These are phyloP conservation scores for Lepidium campestre DNA, from an alignment of 441 rosid species.

Conservation along the genomic window DNA sequence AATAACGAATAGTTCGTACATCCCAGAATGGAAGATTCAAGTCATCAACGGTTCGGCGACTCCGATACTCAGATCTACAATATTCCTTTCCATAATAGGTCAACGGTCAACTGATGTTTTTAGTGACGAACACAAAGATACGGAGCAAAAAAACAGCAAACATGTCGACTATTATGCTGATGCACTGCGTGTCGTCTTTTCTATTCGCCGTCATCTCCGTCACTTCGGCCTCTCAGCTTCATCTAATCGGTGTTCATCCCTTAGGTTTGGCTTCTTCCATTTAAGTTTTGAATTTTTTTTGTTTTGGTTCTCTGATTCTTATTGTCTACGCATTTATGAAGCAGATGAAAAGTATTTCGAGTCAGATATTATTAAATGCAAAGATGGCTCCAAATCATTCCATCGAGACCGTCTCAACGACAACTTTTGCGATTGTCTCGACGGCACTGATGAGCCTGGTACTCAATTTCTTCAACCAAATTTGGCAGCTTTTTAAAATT, in stretches of 20 bases:
- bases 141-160: too few species aligned
- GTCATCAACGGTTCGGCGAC: too few species aligned
- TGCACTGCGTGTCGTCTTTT: constrained; percentile 21
- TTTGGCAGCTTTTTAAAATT: not conserved
- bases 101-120: too few species aligned
- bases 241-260: constrained; percentile 60
- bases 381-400: constrained; percentile 77
- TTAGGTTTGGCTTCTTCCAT: constrained; percentile 34
- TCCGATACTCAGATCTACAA: too few species aligned
- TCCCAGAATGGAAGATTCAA: too few species aligned
- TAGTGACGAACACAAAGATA: too few species aligned
- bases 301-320: not conserved
- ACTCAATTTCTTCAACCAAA: not conserved
- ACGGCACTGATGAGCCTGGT: constrained; percentile 98
- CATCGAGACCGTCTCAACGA: constrained; percentile 74
- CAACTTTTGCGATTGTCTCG: constrained; percentile 83
- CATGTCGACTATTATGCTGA: not conserved
- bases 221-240: constrained; percentile 23
- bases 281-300: not conserved
- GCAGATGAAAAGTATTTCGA: constrained; percentile 67
- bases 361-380: constrained; percentile 65
- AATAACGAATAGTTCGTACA: too few species aligned
- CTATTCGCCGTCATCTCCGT: constrained; percentile 17
- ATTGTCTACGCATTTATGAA: not conserved
- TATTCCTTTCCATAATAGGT: too few species aligned